Conservation (phyloP, 2,329 filamentous ascomycete species). For the Ophiocordyceps camponoti-leonardi region DNA sequence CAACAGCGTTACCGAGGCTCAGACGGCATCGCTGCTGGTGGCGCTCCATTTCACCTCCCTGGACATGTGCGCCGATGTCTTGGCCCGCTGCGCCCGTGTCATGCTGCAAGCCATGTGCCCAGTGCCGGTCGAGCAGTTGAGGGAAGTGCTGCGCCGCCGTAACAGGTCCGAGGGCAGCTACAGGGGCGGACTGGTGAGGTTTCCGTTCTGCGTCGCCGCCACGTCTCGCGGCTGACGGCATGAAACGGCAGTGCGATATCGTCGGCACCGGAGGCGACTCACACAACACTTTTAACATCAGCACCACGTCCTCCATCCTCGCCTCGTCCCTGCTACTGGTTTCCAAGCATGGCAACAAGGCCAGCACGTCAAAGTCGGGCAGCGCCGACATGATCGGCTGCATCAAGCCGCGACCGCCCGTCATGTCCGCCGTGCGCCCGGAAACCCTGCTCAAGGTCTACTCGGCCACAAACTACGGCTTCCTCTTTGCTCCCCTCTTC, state of each 20-base stretch:
- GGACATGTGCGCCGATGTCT: conserved; percentile 69
- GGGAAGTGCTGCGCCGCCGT: conserved; percentile 39
- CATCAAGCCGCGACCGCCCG: conserved; percentile 54
- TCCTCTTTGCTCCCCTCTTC: conserved; percentile 90
- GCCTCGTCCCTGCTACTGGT: conserved; percentile 72
- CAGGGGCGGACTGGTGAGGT: conserved; percentile 61
- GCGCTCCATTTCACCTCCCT: conserved; percentile 81
- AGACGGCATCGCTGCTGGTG: conserved; percentile 74
- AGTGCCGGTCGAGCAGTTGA: conserved; percentile 49
- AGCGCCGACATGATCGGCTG: conserved; percentile 79
- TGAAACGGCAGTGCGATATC: conserved; percentile 52
- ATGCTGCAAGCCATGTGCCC: conserved; percentile 69
- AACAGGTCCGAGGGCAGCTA: conserved; percentile 57
- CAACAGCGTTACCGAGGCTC: conserved; percentile 71
- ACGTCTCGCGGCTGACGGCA: not conserved
- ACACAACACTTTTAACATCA: conserved; percentile 97
- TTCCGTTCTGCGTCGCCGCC: not conserved
- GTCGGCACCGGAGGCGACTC: conserved; percentile 93
- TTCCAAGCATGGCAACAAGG: conserved; percentile 91
- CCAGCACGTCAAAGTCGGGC: conserved; percentile 87
- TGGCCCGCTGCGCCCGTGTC: conserved; percentile 65
- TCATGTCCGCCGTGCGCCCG: conserved; percentile 58
- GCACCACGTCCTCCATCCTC: conserved; percentile 84
- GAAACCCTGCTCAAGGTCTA: conserved; percentile 58
- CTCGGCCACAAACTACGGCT: conserved; percentile 71